Conservation (phyloP, 2,329 filamentous ascomycete species). For the Aspergillus sp. region DNA sequence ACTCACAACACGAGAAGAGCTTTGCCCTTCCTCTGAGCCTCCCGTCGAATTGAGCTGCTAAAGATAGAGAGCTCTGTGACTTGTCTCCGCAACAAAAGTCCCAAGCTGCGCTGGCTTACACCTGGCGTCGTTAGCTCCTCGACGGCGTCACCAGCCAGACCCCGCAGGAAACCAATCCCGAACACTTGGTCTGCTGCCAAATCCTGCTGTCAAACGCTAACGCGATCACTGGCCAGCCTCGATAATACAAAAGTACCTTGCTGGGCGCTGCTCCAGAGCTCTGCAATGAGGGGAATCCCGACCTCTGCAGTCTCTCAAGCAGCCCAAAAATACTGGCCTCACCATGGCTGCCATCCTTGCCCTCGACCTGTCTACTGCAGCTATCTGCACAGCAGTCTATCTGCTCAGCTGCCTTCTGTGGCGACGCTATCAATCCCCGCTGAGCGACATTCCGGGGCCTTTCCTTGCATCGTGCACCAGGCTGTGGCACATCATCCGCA, state of each 20-base stretch:
- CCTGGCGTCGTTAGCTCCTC: neutral
- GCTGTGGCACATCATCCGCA: conserved; percentile 5
- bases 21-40: too few relatives aligned
- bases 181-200: neutral
- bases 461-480: conserved; percentile 4
- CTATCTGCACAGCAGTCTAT: too few relatives aligned
- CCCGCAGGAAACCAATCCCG: too few relatives aligned
- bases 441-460: conserved; percentile 2
- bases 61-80: too few relatives aligned
- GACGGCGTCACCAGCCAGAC: neutral
- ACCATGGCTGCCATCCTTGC: neutral
- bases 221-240: neutral
- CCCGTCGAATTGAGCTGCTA: too few relatives aligned
- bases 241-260: neutral
- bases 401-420: neutral
- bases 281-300: neutral
- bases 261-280: neutral
- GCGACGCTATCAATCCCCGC: neutral
- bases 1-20: too few relatives aligned
- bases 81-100: too few relatives aligned
- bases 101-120: neutral
- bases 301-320: neutral
- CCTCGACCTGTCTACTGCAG: neutral
- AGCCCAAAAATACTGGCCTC: neutral
- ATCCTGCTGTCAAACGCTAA: neutral